Evolutionary conservation across 2,329 filamentous ascomycete species (phyloP), one percentile per base, ranked within the genome.

Genomic region (Harringtonia lauricola): DNA sequence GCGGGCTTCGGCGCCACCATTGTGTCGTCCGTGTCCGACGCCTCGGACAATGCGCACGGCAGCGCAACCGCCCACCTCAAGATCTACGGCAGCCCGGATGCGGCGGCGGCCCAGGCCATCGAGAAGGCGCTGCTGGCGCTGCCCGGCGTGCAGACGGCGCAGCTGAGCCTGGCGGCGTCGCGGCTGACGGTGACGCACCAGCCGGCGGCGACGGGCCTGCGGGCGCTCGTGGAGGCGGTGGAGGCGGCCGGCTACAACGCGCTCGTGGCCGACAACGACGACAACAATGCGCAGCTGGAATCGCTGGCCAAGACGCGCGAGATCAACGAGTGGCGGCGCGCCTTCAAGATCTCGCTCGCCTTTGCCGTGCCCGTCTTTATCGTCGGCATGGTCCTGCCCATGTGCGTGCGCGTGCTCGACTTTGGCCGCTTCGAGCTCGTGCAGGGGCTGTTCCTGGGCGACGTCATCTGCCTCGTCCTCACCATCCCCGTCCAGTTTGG

Each of bases 401-500:
- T 96, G 90, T 76, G 76, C 51, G 48, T 89, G 10, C 83, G 81
- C 2, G 59, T 68, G 26, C 59, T 95, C 15, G 85, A 98, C 61
- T 86, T 92, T 61, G 89, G 88, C 42, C 71, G 67, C 33, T 61
- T 85, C 21, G 58, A 75, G 49, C 58, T 85, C 12, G 57, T 89
- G 21, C 76, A 77, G 2, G 92, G 92, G 24, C 68, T 98, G 15
- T 96, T 81, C 63, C 75, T 96, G 4, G 89, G 90, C 49, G 92
- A 98, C 56, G 59, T 96, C 10, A 64, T 94, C 42, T 95, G 88
- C 61, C 66, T 96, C 41, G 56, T 73, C 45, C 76, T 98, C 40
- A 96, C 92, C 12, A 79, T 95, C 54, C 92, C 92, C 28, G 82
- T 98, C 9, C 92, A 98, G 61, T 98, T 98, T 55, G 92, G 92